Percentiles rank a stretch among this genome's conserved stretches.
Evolutionary conservation across 179 eudicot genomes (phyloP).

Genomic region (Vitellaria paradoxa): DNA sequence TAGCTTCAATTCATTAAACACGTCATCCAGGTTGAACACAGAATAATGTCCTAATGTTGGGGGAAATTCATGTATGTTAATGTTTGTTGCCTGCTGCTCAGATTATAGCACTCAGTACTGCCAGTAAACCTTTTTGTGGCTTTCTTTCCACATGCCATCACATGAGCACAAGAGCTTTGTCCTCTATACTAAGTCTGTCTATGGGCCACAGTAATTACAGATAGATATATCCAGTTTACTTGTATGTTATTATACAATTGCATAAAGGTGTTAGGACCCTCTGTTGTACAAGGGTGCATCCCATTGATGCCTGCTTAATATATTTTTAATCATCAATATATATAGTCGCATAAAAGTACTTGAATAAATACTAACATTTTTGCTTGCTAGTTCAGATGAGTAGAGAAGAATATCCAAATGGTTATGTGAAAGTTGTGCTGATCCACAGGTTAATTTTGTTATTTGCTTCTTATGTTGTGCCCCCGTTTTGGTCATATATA

Average conservation of each 20-base stretch:
- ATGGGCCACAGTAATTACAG: background rate
- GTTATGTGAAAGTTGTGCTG: conserved; percentile 76
- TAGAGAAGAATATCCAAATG: conserved; percentile 34
- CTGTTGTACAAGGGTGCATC: no score
- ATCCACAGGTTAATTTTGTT: conserved; percentile 71
- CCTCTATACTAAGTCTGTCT: background rate
- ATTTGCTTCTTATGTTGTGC: background rate
- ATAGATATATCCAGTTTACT: background rate
- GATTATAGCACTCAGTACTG: background rate
- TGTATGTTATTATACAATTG: background rate
- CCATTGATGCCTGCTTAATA: no score
- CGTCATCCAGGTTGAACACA: no score
- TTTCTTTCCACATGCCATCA: background rate
- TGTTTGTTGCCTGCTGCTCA: background rate
- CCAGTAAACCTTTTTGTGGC: no score
- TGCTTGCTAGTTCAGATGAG: conserved; percentile 35
- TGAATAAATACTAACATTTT: conserved; percentile 8
- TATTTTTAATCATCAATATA: no score
- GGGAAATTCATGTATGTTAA: background rate
- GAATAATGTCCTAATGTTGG: no score
- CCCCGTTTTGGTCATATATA: background rate
- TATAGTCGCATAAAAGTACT: background rate
- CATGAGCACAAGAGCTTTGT: background rate
- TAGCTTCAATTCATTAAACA: no score
- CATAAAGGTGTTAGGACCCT: background rate